These are phyloP conservation scores for Hymenochaete sp. DNA, from an alignment of 1,284 basidiomycete genomes.

Conservation along the genomic window DNA sequence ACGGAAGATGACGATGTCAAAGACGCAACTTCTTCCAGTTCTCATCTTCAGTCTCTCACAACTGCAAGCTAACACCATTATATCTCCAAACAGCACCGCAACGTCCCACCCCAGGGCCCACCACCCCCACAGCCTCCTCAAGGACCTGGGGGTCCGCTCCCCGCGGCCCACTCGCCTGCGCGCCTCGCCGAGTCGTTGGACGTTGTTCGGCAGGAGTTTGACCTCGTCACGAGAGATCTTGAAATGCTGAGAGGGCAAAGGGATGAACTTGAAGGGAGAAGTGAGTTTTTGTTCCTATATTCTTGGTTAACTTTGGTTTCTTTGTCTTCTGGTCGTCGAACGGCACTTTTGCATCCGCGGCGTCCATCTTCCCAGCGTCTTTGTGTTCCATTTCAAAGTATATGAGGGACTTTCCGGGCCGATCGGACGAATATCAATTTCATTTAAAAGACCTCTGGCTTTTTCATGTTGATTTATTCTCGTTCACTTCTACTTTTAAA, in stretches of 20 bases:
- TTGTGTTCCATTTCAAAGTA: too few relatives aligned
- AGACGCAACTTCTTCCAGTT: too few relatives aligned
- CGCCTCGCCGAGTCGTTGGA: constrained; percentile 79
- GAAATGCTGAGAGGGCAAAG: constrained; percentile 64
- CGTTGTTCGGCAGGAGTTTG: constrained; percentile 80
- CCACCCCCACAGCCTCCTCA: constrained; percentile 37
- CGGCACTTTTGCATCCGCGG: too few relatives aligned
- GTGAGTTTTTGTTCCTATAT: constrained; percentile 37
- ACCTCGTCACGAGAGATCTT: constrained; percentile 66
- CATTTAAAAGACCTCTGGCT: not conserved
- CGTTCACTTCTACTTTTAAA: not conserved
- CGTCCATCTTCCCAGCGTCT: too few relatives aligned
- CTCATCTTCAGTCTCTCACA: too few relatives aligned
- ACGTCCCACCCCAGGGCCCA: constrained; percentile 50
- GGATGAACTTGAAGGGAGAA: constrained; percentile 85
- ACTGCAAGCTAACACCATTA: too few relatives aligned
- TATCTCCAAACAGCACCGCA: constrained; percentile 51
- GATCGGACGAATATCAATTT: not conserved
- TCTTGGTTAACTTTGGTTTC: too few relatives aligned
- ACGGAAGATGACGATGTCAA: too few relatives aligned
- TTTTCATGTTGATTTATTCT: constrained; percentile 5
- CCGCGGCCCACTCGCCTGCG: constrained; percentile 30
- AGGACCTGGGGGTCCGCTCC: too few relatives aligned
- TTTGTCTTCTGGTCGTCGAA: too few relatives aligned
- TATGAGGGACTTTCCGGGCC: too few relatives aligned